Base-by-base conservation (phyloP, 1,284 basidiomycete genomes). In the Bondarzewia mesenterica region DNA sequence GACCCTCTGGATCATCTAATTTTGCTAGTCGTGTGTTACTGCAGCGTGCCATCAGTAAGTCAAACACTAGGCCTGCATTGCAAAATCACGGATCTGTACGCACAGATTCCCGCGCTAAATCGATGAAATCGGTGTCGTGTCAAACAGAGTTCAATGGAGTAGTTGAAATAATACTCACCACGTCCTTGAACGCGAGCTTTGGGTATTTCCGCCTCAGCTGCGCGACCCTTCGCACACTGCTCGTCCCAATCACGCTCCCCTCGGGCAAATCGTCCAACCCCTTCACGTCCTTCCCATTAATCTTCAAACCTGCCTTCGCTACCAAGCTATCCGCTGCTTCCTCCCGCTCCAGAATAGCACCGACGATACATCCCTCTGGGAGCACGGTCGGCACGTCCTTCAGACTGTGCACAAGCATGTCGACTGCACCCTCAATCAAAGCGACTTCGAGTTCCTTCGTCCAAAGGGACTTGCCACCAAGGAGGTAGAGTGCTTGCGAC, bases 351-450 rank as follows among this genome's bases (percentile, higher is more conserved):
- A 92, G 63, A 52, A 98, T 84, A 5, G 89, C 93, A 7, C 82
- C 92, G 43, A 99, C 77, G 61, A 86, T 79, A 63, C 90, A 94
- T 1, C 91, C 91, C 0, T 80, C 77, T 0, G 93, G 93, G 23
- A 98, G 68, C 3, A 73, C 72, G 2, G 95, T 99, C 8, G 95
- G 95, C 18, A 98, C 81, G 64, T 99, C 96, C 67, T 99, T 99
- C 58, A 93, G 73, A 48, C 80, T 85, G 68, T 99, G 96, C 18
- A 99, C 85, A 58, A 99, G 83, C 72, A 97, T 84, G 64, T 99
- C 96, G 46, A 96, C 89, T 10, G 74, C 70, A 16, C 77, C 73
- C 37, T 81, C 74, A 40, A 78, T 72, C 47, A 98, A 72, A 21
- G 87, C 83, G 18, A 87, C 85, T 64, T 98, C 94, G 51, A 98